These are phyloP conservation scores for Pichia sp. DNA, from an alignment of 1,139 yeast genomes.

Conservation along the genomic window DNA sequence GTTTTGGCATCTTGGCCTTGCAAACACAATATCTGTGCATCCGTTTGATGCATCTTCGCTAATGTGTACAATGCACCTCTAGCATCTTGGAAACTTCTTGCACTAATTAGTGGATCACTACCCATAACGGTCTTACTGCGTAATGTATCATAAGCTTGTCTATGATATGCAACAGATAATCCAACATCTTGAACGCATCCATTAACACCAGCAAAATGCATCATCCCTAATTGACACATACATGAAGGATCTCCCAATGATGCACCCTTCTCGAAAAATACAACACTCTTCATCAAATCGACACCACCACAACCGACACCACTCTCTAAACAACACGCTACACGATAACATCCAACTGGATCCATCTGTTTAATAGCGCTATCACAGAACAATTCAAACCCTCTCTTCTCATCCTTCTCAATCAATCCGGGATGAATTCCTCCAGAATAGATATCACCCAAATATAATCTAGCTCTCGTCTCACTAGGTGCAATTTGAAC, in stretches of 20 bases:
- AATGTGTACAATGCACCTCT: slow-evolving; percentile 28
- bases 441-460: slow-evolving; percentile 57
- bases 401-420: slow-evolving; percentile 49
- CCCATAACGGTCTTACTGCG: slow-evolving; percentile 21
- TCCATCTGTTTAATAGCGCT: slow-evolving; percentile 49
- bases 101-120: slow-evolving; percentile 25
- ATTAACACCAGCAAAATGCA: slow-evolving; percentile 44
- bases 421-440: slow-evolving; percentile 42
- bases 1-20: slow-evolving; percentile 23
- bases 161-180: slow-evolving; percentile 50
- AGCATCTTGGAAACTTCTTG: slow-evolving; percentile 27
- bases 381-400: slow-evolving; percentile 48
- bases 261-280: slow-evolving; percentile 53
- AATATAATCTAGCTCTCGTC: slow-evolving; percentile 42
- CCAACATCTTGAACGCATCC: slow-evolving; percentile 33
- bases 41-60: slow-evolving; percentile 29
- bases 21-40: slow-evolving; percentile 23
- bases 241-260: slow-evolving; percentile 48
- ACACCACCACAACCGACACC: slow-evolving; percentile 48
- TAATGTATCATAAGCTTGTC: slow-evolving; percentile 39
- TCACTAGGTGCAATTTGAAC: slow-evolving; percentile 35
- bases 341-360: slow-evolving; percentile 53
- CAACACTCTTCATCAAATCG: slow-evolving; percentile 40
- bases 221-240: slow-evolving; percentile 66
- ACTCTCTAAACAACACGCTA: slow-evolving; percentile 61